A percentile compares a stretch with the other conserved stretches of the same genome.
Evolutionary conservation across 148 eudicot genomes (phyloP).

Genomic region (Chenopodium quinoa): DNA sequence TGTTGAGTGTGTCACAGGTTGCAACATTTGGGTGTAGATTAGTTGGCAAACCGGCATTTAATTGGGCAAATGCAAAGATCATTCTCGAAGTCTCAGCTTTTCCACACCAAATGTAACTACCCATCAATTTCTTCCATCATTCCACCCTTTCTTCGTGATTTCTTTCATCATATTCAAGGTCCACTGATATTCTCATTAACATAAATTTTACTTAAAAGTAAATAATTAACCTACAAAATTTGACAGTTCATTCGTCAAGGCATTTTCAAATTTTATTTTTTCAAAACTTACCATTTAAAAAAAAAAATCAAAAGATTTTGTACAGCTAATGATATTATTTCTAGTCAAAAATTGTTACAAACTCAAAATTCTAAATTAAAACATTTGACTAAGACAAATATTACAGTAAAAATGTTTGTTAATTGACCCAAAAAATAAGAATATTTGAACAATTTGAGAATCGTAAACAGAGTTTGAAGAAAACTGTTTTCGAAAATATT

Average conservation of each 20-base stretch:
- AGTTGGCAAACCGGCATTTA: constrained; percentile 9
- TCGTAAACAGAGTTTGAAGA: background rate
- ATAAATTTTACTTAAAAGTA: background rate
- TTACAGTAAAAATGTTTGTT: background rate
- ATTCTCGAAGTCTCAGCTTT: constrained; percentile 10
- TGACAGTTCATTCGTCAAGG: background rate
- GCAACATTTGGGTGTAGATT: constrained; percentile 7
- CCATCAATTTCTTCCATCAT: background rate
- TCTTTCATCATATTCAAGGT: background rate
- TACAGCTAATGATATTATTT: background rate
- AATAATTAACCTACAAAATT: background rate
- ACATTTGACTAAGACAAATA: background rate
- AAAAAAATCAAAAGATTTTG: background rate
- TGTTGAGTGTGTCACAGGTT: background rate
- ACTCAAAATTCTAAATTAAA: background rate
- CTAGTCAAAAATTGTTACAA: background rate
- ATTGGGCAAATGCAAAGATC: constrained; percentile 10
- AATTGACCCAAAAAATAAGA: background rate
- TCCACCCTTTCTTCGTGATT: background rate
- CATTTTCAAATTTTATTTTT: background rate
- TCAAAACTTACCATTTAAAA: too few relatives aligned
- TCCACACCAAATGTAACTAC: background rate
- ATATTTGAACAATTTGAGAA: too few relatives aligned
- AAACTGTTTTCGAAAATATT: too few relatives aligned
- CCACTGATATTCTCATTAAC: background rate